Evolutionary conservation across 371 early-diverging fungal genomes (phyloP), one percentile per base, ranked within the genome.

Genomic region (Mortierella sp.): DNA sequence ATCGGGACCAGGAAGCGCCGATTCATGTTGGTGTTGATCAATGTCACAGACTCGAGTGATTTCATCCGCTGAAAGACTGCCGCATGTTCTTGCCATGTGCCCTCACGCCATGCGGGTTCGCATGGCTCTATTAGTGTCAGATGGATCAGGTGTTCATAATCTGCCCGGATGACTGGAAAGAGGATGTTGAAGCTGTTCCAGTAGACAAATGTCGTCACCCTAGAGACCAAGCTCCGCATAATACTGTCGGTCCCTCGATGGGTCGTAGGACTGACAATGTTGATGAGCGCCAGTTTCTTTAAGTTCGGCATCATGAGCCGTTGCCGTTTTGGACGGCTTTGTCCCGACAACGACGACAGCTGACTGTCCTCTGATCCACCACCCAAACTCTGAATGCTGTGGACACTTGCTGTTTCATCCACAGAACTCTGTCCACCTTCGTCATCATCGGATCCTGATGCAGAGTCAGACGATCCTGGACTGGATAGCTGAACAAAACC

Each of bases 131-230:
- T 27, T 21, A 70, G 19, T 5, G 47, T 59, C 6, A 70, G 60
- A 32, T 70, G 46, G n/a, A n/a, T 26, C 14, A 70, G 46, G 2
- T 55, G 47, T 8, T 30, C 27, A 24, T 54, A 70, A 0, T 41
- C 9, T 19, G 71, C 49, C 19, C 60, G 41, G 19, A 70, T 31
- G 0, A 70, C 57, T 5, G 71, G 71, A 23, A 70, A 70, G 23
- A 70, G 30, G 21, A 70, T 59, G 56, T 70, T 70, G 41, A 64
- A 59, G 30, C 64, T 59, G 46, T 69, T 58, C 64, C 71, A 64
- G 14, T 70, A 56, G 15, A 70, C 14, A 46, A 54, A 70, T 4
- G 71, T 55, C 14, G 30, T 24, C 4, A 59, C 71, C 2, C 60
- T 47, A 0, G 59, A 52, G 11, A 70, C 59, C 19, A 70, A 48